Percentiles rank a stretch among this genome's conserved stretches.
phyloP scores from a whole-genome alignment of 2,329 filamentous ascomycete species.

The Achaetomium macrosporum region DNA sequence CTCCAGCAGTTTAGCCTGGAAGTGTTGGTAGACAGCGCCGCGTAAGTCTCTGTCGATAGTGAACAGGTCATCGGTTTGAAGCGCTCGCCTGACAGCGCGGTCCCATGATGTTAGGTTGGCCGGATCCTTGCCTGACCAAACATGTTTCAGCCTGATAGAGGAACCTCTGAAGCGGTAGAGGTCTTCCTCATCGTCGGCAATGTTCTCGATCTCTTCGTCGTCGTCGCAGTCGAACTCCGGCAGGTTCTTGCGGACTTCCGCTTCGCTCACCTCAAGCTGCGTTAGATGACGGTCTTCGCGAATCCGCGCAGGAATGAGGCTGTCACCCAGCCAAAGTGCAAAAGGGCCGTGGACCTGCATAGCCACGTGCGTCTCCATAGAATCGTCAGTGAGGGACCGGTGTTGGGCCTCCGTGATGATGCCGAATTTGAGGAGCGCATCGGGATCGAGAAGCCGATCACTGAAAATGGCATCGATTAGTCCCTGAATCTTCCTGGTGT shows the following conservation, averaged over 20 bases:
- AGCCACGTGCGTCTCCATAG: slow-evolving; percentile 27
- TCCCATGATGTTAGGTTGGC: slow-evolving; percentile 14
- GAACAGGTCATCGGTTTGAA: slow-evolving; percentile 48
- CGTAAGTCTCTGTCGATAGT: slow-evolving; percentile 50
- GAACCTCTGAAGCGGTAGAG: slow-evolving; percentile 39
- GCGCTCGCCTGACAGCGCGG: slow-evolving; percentile 12
- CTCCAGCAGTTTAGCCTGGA: slow-evolving; percentile 51
- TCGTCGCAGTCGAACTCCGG: slow-evolving; percentile 51
- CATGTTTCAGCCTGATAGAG: slow-evolving; percentile 38
- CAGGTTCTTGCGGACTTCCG: slow-evolving; percentile 8
- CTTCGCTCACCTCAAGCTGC: slow-evolving; percentile 35
- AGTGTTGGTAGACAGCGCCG: slow-evolving; percentile 59
- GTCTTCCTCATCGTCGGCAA: slow-evolving; percentile 32
- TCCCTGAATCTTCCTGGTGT: slow-evolving; percentile 33
- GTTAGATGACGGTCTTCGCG: slow-evolving; percentile 30
- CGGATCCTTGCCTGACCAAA: slow-evolving; percentile 33
- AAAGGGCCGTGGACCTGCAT: slow-evolving; percentile 19
- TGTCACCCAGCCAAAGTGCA: slow-evolving; percentile 51
- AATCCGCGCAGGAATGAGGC: slow-evolving; percentile 33
- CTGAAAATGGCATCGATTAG: slow-evolving; percentile 37
- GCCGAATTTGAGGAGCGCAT: slow-evolving; percentile 46
- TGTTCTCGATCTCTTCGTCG: slow-evolving; percentile 35
- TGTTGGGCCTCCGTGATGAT: slow-evolving; percentile 60
- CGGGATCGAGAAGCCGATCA: slow-evolving; percentile 45
- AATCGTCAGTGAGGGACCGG: slow-evolving; percentile 51